These are phyloP conservation scores for Teunomyces barrocoloradensis DNA, from an alignment of 805 yeast species.

Conservation along the genomic window DNA sequence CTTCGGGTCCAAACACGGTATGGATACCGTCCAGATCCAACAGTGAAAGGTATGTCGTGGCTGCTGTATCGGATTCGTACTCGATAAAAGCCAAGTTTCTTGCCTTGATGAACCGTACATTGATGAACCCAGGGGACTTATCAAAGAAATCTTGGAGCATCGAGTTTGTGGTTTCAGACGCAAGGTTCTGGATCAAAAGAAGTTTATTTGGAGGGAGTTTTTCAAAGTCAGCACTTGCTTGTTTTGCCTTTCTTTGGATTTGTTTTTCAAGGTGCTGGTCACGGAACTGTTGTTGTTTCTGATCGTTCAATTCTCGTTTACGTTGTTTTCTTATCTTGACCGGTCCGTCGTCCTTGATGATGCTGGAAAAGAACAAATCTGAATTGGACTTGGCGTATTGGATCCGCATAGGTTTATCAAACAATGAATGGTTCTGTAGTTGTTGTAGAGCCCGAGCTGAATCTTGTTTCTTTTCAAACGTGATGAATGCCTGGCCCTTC, in stretches of 20 bases:
- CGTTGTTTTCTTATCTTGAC: conserved; percentile 20
- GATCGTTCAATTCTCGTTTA: conserved; percentile 12
- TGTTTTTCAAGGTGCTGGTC: conserved; percentile 7
- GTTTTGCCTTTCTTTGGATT: conserved; percentile 15
- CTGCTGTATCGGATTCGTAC: conserved; percentile 53
- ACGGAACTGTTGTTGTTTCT: conserved; percentile 10
- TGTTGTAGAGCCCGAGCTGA: conserved; percentile 48
- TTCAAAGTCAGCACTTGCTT: conserved; percentile 2
- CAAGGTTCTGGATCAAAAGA: conserved; percentile 56
- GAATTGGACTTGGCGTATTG: conserved; percentile 43
- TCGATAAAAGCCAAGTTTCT: conserved; percentile 80
- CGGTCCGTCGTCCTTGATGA: conserved; percentile 16
- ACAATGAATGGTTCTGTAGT: conserved; percentile 40
- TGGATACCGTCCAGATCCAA: conserved; percentile 8
- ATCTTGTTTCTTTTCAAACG: conserved; percentile 42
- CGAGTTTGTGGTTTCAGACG: conserved; percentile 6
- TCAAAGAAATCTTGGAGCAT: conserved; percentile 48
- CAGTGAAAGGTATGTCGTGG: conserved; percentile 35
- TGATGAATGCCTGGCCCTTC: conserved; percentile 82
- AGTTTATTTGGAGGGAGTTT: conserved; percentile 65
- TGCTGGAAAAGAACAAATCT: conserved; percentile 28
- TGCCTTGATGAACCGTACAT: conserved; percentile 62
- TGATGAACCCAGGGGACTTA: conserved; percentile 57
- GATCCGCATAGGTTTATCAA: conserved; percentile 49
- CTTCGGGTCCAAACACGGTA: conserved; percentile 18